Conservation (phyloP, 2,329 filamentous ascomycete genomes). For the Stachybotrys elegans region DNA sequence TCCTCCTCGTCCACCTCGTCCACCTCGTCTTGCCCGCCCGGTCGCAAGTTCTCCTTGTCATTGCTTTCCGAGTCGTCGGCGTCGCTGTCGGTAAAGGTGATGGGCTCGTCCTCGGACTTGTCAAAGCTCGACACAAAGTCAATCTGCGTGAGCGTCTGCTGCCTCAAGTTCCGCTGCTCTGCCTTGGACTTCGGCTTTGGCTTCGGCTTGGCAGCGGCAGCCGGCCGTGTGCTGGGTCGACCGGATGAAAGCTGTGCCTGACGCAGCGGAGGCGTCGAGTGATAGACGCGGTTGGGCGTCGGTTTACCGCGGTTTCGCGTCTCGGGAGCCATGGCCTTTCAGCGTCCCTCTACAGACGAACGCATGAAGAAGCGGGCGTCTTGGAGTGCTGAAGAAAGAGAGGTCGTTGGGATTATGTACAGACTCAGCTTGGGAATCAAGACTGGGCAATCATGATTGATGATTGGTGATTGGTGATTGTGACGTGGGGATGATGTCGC, state of each 20-base stretch:
- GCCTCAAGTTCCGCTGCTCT: conserved; percentile 20
- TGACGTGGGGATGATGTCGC: too few species aligned
- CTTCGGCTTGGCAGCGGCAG: too few species aligned
- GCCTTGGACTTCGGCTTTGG: conserved; percentile 14
- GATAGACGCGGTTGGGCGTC: conserved; percentile 31
- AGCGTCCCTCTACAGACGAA: too few species aligned
- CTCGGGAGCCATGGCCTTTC: conserved; percentile 34
- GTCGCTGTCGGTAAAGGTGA: conserved; percentile 22
- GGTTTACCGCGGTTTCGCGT: conserved; percentile 32
- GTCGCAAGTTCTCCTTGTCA: conserved; percentile 7
- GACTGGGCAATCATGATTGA: too few species aligned
- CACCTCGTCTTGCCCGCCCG: neutral
- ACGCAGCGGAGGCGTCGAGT: conserved; percentile 29
- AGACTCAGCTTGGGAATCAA: too few species aligned
- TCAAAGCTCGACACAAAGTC: conserved; percentile 31
- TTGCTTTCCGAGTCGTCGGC: conserved; percentile 14
- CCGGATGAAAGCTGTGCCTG: conserved; percentile 34
- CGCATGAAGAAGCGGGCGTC: too few species aligned
- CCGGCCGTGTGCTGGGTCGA: conserved; percentile 28
- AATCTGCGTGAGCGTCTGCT: conserved; percentile 39
- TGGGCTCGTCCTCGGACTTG: conserved; percentile 15
- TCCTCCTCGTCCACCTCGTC: conserved; percentile 2
- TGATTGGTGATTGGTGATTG: too few species aligned
- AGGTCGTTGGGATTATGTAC: too few species aligned
- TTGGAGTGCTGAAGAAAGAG: neutral